Conservation (phyloP, 345 rosid species). For the Carallia pectinifolia region DNA sequence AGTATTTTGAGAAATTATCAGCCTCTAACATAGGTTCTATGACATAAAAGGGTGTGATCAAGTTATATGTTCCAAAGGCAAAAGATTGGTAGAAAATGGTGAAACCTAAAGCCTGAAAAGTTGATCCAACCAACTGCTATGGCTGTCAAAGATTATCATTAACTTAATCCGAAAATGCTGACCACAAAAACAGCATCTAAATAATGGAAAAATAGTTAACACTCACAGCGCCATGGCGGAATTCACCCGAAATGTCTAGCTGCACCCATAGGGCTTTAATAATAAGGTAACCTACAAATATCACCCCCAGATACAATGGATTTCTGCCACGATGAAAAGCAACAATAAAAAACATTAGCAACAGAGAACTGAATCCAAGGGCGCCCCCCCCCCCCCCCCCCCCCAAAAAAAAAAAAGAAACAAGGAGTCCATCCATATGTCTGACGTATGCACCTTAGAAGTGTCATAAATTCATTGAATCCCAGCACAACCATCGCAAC, state of each 20-base stretch:
- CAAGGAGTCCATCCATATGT: constrained; percentile 8
- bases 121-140: no score
- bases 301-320: constrained; percentile 71
- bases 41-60: no score
- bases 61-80: no score
- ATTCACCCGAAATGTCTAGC: constrained; percentile 79
- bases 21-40: no score
- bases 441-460: constrained; percentile 58
- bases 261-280: constrained; percentile 95
- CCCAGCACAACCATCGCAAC: constrained; percentile 77
- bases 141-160: no score
- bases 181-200: neutral
- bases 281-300: constrained; percentile 71
- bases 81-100: no score
- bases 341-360: constrained; percentile 16
- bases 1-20: no score
- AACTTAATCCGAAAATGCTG: no score
- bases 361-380: neutral
- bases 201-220: neutral
- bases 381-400: no score
- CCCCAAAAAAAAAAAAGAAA: neutral
- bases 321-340: constrained; percentile 55
- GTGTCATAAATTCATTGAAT: constrained; percentile 97
- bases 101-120: no score
- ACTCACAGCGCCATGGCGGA: constrained; percentile 89